Percentiles rank a stretch among this genome's conserved stretches.
These are phyloP conservation scores for Pichia membranifaciens DNA, from an alignment of 805 yeast genomes.

Conservation along the genomic window DNA sequence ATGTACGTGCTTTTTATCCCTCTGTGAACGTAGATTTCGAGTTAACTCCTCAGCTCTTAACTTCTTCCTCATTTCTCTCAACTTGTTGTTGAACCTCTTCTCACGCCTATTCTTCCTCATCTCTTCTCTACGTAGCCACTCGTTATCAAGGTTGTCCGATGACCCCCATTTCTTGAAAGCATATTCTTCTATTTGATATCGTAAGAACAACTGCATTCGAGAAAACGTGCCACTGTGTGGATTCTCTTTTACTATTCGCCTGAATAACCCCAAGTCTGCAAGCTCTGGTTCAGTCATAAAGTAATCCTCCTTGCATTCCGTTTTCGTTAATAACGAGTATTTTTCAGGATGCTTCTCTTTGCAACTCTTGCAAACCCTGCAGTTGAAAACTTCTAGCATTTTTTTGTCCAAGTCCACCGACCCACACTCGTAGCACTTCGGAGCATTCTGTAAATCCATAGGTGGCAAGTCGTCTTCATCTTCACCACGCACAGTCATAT, in stretches of 20 bases:
- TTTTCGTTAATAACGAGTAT: conserved; percentile 84
- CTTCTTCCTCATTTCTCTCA: conserved; percentile 82
- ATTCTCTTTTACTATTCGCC: conserved; percentile 81
- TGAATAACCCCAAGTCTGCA: conserved; percentile 59
- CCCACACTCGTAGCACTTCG: conserved; percentile 78
- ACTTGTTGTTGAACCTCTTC: conserved; percentile 67
- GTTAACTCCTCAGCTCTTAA: conserved; percentile 91
- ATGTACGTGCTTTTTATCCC: conserved; percentile 56
- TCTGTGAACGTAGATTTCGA: conserved; percentile 54
- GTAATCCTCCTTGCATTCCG: conserved; percentile 92
- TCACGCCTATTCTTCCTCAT: conserved; percentile 69
- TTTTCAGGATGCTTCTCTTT: conserved; percentile 73
- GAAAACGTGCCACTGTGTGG: conserved; percentile 88
- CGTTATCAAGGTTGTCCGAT: conserved; percentile 80
- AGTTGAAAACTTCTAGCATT: conserved; percentile 58
- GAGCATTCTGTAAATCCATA: conserved; percentile 62
- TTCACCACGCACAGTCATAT: conserved; percentile 24
- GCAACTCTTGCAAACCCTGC: conserved; percentile 78
- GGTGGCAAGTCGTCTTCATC: conserved; percentile 68
- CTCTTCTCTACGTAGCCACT: conserved; percentile 80
- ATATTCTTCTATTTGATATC: conserved; percentile 89
- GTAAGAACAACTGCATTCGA: conserved; percentile 84
- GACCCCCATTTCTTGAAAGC: conserved; percentile 96
- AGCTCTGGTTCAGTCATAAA: conserved; percentile 90
- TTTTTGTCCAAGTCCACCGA: conserved; percentile 77